Evolutionary conservation across 1,284 basidiomycete species (phyloP).

Genomic region (Trichosporon sp.): DNA sequence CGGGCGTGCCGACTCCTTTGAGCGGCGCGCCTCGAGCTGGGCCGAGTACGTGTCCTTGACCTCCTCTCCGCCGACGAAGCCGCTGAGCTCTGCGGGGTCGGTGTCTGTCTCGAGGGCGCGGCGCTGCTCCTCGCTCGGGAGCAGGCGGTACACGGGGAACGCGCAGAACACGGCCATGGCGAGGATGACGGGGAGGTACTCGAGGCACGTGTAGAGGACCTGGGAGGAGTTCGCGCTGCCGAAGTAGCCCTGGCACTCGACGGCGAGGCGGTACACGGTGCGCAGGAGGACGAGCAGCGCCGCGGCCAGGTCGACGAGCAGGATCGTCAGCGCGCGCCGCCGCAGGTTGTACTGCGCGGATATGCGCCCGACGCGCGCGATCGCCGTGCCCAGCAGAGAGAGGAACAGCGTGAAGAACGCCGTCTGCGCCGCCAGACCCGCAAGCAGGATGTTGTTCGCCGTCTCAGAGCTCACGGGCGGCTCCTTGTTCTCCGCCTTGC

Average conservation of each 20-base stretch:
- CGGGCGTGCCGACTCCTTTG: neutral
- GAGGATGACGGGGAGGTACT: slow-evolving; percentile 48
- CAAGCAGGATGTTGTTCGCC: slow-evolving; percentile 50
- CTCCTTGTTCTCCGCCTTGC: slow-evolving; percentile 22
- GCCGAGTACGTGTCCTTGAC: neutral
- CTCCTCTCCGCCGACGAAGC: neutral
- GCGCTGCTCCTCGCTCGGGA: slow-evolving; percentile 6
- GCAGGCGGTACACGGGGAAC: slow-evolving; percentile 21
- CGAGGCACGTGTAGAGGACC: slow-evolving; percentile 46
- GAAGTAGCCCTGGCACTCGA: slow-evolving; percentile 49
- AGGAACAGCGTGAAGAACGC: slow-evolving; percentile 17
- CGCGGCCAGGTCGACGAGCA: slow-evolving; percentile 10
- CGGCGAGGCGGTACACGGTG: slow-evolving; percentile 50
- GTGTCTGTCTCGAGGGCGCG: neutral
- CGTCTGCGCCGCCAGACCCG: slow-evolving; percentile 47
- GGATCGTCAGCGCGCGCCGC: slow-evolving; percentile 3
- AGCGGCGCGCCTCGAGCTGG: neutral
- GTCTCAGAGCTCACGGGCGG: slow-evolving; percentile 36
- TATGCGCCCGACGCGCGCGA: slow-evolving; percentile 6
- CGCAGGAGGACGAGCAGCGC: slow-evolving; percentile 37
- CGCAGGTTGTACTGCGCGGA: neutral
- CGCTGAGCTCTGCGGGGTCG: neutral
- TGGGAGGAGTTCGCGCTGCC: slow-evolving; percentile 43
- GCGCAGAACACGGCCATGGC: slow-evolving; percentile 41
- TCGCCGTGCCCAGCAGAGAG: slow-evolving; percentile 1